phyloP scores from a whole-genome alignment of 2,329 filamentous ascomycete genomes.

The Colletotrichum musae region DNA sequence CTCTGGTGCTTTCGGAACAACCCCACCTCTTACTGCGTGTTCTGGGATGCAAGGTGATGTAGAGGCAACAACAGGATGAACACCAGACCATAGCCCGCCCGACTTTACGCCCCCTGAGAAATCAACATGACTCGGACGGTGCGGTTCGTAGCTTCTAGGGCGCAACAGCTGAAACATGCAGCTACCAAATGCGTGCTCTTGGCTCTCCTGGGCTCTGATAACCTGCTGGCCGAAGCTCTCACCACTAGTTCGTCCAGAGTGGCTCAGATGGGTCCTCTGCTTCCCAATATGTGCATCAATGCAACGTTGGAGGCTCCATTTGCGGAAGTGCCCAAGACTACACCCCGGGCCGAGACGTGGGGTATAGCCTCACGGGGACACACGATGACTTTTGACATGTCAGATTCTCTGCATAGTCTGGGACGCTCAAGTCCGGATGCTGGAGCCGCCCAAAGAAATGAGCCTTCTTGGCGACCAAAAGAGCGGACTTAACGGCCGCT shows the following conservation, averaged over 20 bases:
- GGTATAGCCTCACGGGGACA: background rate
- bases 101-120: background rate
- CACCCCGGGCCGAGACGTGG: conserved; percentile 1
- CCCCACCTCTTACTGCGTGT: too few species aligned
- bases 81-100: background rate
- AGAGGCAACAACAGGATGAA: background rate
- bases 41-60: too few species aligned
- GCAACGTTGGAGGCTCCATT: conserved; percentile 1
- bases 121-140: conserved; percentile 14
- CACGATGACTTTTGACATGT: conserved; percentile 6
- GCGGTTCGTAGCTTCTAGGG: background rate
- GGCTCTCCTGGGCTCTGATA: conserved; percentile 10
- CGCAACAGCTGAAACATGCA: conserved; percentile 34
- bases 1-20: too few species aligned
- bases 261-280: conserved; percentile 13
- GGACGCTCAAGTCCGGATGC: too few species aligned
- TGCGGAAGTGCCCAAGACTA: background rate
- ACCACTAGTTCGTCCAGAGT: conserved; percentile 10
- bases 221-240: background rate
- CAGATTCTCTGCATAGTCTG: conserved; percentile 7
- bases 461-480: background rate
- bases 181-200: conserved; percentile 11
- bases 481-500: background rate
- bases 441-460: background rate
- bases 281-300: conserved; percentile 24